phyloP scores from a whole-genome alignment of 495 filamentous ascomycete species.

The Lasiosphaeria hispida region DNA sequence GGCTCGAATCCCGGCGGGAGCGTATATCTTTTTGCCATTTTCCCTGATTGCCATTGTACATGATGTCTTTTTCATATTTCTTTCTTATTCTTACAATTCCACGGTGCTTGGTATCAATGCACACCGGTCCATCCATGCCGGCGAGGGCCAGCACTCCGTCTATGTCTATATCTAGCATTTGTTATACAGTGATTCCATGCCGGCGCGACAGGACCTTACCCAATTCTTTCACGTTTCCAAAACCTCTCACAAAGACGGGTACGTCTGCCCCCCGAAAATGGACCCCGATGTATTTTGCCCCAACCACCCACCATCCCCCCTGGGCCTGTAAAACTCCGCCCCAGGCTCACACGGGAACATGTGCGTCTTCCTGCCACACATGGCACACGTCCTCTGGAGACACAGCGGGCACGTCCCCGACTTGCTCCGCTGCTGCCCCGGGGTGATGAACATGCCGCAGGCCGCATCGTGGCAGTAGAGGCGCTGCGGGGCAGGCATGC shows the following conservation, averaged over 20 bases:
- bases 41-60: neutral
- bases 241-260: neutral
- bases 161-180: too few species aligned
- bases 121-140: too few species aligned
- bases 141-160: too few species aligned
- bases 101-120: too few species aligned
- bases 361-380: conserved; percentile 9
- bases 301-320: neutral
- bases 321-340: neutral
- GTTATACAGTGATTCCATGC: too few species aligned
- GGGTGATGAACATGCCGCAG: conserved; percentile 16
- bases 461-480: conserved; percentile 16
- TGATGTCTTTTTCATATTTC: neutral
- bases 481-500: neutral
- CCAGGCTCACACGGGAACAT: conserved; percentile 4
- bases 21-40: neutral
- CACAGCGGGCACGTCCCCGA: conserved; percentile 12
- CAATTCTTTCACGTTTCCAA: neutral
- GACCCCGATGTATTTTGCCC: neutral
- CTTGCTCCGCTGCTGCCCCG: neutral
- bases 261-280: neutral
- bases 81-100: neutral
- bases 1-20: conserved; percentile 4
- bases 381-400: conserved; percentile 5
- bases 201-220: neutral